phyloP scores from a whole-genome alignment of 768 basidiomycete species.

The Rhodotorula diobovata region DNA sequence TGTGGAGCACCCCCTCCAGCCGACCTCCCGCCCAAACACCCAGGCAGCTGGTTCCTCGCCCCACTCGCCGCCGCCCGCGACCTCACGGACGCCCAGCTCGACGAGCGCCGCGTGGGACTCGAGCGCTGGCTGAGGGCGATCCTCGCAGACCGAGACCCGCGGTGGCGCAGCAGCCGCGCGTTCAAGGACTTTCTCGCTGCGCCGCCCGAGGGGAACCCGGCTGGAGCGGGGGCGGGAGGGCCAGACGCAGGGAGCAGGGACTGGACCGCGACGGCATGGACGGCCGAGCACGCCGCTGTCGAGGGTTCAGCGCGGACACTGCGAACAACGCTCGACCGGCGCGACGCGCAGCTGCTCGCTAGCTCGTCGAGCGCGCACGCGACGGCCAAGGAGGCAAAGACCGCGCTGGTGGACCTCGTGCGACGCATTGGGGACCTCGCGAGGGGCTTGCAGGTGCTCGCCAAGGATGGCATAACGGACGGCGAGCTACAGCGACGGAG shows the following conservation, averaged over 20 bases:
- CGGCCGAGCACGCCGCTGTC: slow-evolving; percentile 78
- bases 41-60: slow-evolving; percentile 55
- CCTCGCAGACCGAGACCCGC: slow-evolving; percentile 69
- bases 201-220: slow-evolving; percentile 53
- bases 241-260: background rate
- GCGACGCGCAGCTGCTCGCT: slow-evolving; percentile 73
- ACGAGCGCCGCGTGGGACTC: slow-evolving; percentile 70
- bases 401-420: slow-evolving; percentile 71
- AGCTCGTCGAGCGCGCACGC: slow-evolving; percentile 71
- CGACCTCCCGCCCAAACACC: slow-evolving; percentile 78
- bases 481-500: slow-evolving; percentile 87
- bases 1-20: slow-evolving; percentile 73
- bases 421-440: slow-evolving; percentile 68
- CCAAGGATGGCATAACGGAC: slow-evolving; percentile 68
- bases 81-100: slow-evolving; percentile 60
- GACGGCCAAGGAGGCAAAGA: slow-evolving; percentile 77
- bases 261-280: slow-evolving; percentile 76
- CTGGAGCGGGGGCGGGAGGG: slow-evolving; percentile 40
- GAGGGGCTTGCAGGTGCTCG: slow-evolving; percentile 63
- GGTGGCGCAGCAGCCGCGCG: slow-evolving; percentile 71
- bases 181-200: slow-evolving; percentile 86
- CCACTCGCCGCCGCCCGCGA: slow-evolving; percentile 53
- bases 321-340: slow-evolving; percentile 78
- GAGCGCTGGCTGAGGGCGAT: slow-evolving; percentile 84
- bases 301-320: slow-evolving; percentile 72